Evolutionary conservation across 805 yeast species (phyloP), one percentile per base, ranked within the genome.

Genomic region (Yarrowia osloensis): DNA sequence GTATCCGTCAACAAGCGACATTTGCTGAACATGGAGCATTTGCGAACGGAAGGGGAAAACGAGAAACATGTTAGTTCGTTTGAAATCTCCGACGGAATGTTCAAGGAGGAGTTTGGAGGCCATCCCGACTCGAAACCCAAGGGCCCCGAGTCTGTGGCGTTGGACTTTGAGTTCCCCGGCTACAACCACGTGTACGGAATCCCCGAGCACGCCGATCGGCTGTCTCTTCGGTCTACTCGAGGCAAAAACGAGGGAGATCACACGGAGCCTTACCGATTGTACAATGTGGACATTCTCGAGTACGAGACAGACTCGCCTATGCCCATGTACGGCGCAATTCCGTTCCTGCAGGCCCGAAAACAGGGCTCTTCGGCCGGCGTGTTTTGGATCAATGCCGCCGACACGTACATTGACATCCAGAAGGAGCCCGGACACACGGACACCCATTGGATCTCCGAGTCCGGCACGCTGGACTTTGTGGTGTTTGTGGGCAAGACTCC

Each of bases 241-340:
- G 75, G 75, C 1, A 67, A 50, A 3, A 52, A 70, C 1, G 75
- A 75, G 17, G 76, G 73, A 8, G 73, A 70, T 44, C 77, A 72
- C 52, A 67, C 79, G 1, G 89, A 88, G 66, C 98, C 98, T 2
- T 95, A 95, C 76, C 82, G 99, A 52, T 79, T 95, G 49, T 95
- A 79, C 81, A 94, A 95, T 72, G 98, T 93, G 31, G 99, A 95
- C 75, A 94, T 94, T 39, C 95, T 95, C 77, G 98, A 95, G 77
- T 95, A 95, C 75, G 96, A 90, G 71, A 81, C 88, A 1, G 85
- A 90, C 69, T 88, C 96, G 42, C 86, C 87, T 67, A 81, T 88
- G 81, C 91, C 98, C 54, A 92, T 93, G 97, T 95, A 95, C 74
- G 99, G 99, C 0, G 81, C 96, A 0, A 91, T 95, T 71, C 99